A percentile compares a stretch with the other conserved stretches of the same genome.
Conservation (phyloP, 2,329 filamentous ascomycete genomes). For the Phoma sp. region DNA sequence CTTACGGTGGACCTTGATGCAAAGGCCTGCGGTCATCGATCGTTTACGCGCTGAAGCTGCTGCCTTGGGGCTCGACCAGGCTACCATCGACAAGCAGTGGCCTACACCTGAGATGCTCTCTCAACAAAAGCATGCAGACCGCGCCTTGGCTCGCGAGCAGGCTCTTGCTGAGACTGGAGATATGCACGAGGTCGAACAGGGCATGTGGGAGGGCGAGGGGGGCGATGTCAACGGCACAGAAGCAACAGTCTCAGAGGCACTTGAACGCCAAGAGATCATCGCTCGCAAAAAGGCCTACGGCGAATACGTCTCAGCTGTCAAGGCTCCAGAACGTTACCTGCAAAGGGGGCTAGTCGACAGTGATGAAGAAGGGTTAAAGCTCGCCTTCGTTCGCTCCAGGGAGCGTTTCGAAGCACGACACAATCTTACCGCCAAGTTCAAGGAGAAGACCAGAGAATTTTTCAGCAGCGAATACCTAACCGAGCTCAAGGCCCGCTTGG, state of each 20-base stretch:
- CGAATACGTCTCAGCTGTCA: slow-evolving; percentile 26
- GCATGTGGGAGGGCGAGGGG: slow-evolving; percentile 17
- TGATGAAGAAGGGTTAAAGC: slow-evolving; percentile 31
- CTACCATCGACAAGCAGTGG: slow-evolving; percentile 43
- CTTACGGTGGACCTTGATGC: slow-evolving; percentile 87
- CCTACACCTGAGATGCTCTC: slow-evolving; percentile 29
- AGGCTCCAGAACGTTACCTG: slow-evolving; percentile 29
- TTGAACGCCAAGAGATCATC: slow-evolving; percentile 8
- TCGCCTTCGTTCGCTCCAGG: slow-evolving; percentile 31
- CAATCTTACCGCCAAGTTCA: slow-evolving; percentile 16
- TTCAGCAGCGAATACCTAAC: slow-evolving; percentile 24
- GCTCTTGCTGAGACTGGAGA: slow-evolving; percentile 12
- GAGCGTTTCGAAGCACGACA: slow-evolving; percentile 21
- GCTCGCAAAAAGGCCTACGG: slow-evolving; percentile 15
- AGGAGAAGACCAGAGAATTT: slow-evolving; percentile 16
- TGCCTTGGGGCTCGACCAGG: slow-evolving; percentile 67
- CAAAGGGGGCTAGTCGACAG: slow-evolving; percentile 28
- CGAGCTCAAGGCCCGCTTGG: slow-evolving; percentile 17
- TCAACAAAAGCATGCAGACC: slow-evolving; percentile 21
- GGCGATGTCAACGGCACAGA: slow-evolving; percentile 20
- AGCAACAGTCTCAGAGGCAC: background rate
- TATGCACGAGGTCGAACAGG: slow-evolving; percentile 9
- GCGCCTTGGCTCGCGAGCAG: slow-evolving; percentile 14
- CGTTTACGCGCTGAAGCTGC: slow-evolving; percentile 70
- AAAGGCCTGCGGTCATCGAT: slow-evolving; percentile 71